Evolutionary conservation across 1,284 basidiomycete genomes (phyloP), one percentile per base, ranked within the genome.

Genomic region (Pseudozyma pruni): DNA sequence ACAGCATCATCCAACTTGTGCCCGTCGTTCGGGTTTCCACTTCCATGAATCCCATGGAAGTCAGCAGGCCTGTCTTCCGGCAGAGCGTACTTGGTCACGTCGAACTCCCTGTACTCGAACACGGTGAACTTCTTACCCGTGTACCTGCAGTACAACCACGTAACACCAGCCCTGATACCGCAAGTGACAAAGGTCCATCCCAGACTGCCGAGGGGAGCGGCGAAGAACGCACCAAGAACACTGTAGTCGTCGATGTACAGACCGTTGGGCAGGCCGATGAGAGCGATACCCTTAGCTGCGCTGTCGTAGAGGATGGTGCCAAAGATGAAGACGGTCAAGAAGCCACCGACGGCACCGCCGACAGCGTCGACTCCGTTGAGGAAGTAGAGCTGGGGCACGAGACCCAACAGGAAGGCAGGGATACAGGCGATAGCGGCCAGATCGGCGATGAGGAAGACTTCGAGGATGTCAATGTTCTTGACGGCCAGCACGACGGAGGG

Each of bases 381-480:
- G 45, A 77, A 81, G 64, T 76, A 79, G 2, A 83, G 59, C 31
- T 49, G 46, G 0, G 70, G 75, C 7, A 78, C 64, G 10, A 83
- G 61, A 8, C 81, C 81, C 27, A 83, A 64, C 42, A 83, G 52
- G 40, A 76, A 70, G 2, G 71, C 72, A 4, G 81, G 81, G 33
- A 83, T 71, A 22, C 78, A 72, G 1, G 81, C 77, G 14, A 81
- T 74, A 6, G 77, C 77, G 0, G 73, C 79, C 39, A 83, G 56
- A 57, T 83, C 81, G 22, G 81, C 80, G 16, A 83, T 71, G 19
- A 82, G 55, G 57, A 81, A 83, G n/a, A 83, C 81, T 40, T 81
- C 66, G 9, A 83, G 54, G 35, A 83, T 82, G 46, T 83, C 80
- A 42, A 82, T 74, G 59, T 81, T 79, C 53, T 71, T 67, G 19